These are phyloP conservation scores for Rhizophagus sp. DNA, from an alignment of 192 early-diverging fungal genomes.

Conservation along the genomic window DNA sequence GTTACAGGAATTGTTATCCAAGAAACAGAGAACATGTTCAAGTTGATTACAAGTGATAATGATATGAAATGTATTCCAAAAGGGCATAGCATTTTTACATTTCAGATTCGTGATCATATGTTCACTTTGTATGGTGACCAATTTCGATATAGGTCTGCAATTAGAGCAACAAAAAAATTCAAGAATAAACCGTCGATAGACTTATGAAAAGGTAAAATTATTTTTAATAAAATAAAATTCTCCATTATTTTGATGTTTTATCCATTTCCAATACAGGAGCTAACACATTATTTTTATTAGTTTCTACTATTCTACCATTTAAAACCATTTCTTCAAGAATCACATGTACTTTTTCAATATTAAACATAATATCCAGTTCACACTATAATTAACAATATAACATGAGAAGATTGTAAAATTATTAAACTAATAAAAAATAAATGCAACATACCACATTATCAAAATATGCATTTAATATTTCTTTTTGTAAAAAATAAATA, in stretches of 20 bases:
- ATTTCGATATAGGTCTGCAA: constrained; percentile 69
- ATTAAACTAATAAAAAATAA: neutral
- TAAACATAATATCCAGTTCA: constrained; percentile 45
- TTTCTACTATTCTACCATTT: constrained; percentile 39
- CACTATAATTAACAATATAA: constrained; percentile 30
- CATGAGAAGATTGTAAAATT: neutral
- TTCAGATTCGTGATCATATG: constrained; percentile 44
- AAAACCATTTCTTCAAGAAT: constrained; percentile 40
- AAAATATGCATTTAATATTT: constrained; percentile 40
- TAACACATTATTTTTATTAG: constrained; percentile 33
- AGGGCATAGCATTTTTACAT: constrained; percentile 57
- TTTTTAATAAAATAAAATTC: neutral
- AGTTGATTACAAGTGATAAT: constrained; percentile 71
- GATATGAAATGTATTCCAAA: constrained; percentile 72
- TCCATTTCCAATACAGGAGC: constrained; percentile 9
- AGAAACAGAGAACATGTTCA: constrained; percentile 88
- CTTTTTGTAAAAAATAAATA: constrained; percentile 23
- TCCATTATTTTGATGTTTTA: neutral
- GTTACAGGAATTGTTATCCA: constrained; percentile 79
- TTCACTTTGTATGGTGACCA: constrained; percentile 79
- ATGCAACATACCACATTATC: constrained; percentile 39
- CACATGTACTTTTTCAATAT: constrained; percentile 44
- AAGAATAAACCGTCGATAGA: constrained; percentile 64
- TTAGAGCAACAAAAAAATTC: constrained; percentile 74
- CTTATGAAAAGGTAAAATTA: neutral